These are phyloP conservation scores for Globisporangium cystogenes DNA, from an alignment of 352 stramenopile species.

Conservation along the genomic window DNA sequence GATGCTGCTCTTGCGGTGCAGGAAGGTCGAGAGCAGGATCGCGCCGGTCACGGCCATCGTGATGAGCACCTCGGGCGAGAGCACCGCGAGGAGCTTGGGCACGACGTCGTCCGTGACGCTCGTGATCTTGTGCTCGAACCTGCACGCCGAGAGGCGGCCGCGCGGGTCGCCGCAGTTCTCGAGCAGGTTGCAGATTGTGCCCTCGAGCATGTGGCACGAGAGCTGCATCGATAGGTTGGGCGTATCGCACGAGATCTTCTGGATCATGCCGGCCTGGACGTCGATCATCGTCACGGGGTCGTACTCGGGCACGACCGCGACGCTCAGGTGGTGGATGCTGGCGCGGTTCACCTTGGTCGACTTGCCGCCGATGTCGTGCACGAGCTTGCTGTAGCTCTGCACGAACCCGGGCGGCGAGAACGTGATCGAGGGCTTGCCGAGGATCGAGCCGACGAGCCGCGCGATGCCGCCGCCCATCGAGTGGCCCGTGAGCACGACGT, in stretches of 20 bases:
- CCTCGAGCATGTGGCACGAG: constrained; percentile 90
- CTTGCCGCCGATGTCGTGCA: constrained; percentile 76
- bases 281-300: constrained; percentile 88
- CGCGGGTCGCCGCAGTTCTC: constrained; percentile 68
- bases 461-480: constrained; percentile 87
- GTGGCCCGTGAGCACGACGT: constrained; percentile 85
- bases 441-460: constrained; percentile 73
- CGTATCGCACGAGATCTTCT: constrained; percentile 88
- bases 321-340: constrained; percentile 77
- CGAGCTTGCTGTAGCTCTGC: constrained; percentile 87
- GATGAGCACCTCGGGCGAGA: constrained; percentile 55
- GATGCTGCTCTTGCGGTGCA: constrained; percentile 34
- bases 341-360: constrained; percentile 32
- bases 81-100: constrained; percentile 31
- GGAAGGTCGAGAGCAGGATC: constrained; percentile 58
- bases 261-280: constrained; percentile 81
- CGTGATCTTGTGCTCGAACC: constrained; percentile 75
- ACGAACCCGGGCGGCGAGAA: constrained; percentile 84
- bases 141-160: constrained; percentile 55
- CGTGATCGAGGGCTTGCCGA: constrained; percentile 72
- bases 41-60: constrained; percentile 39
- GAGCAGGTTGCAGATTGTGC: constrained; percentile 79
- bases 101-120: constrained; percentile 68
- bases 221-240: constrained; percentile 85
- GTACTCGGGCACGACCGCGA: constrained; percentile 87